Conservation (phyloP, 2,329 filamentous ascomycete genomes). For the Venturia carpophila region DNA sequence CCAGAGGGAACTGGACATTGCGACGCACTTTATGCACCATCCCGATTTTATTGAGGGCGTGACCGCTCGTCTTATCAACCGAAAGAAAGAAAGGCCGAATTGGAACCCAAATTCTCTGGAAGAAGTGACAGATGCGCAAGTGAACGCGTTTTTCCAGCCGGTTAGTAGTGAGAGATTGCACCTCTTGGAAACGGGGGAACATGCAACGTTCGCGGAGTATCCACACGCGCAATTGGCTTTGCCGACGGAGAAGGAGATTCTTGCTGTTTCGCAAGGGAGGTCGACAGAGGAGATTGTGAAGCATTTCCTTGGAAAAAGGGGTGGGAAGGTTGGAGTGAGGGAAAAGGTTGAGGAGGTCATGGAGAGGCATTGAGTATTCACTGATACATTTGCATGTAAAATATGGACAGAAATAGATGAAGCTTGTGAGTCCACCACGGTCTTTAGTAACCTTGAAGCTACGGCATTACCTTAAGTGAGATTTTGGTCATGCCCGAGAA, state of each 20-base stretch:
- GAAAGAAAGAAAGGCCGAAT: conserved; percentile 54
- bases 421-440: no score
- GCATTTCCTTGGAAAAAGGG: conserved; percentile 33
- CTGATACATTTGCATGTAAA: neutral
- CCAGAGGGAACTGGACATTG: conserved; percentile 75
- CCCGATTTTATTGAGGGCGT: conserved; percentile 91
- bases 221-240: conserved; percentile 64
- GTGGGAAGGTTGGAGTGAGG: conserved; percentile 41
- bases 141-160: conserved; percentile 63
- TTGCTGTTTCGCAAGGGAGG: conserved; percentile 34
- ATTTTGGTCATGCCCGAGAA: no score
- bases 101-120: conserved; percentile 71
- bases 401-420: neutral
- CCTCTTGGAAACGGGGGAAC: conserved; percentile 48
- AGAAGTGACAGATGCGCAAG: conserved; percentile 51
- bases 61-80: conserved; percentile 67
- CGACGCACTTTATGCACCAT: conserved; percentile 79
- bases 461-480: no score
- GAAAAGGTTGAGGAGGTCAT: conserved; percentile 50
- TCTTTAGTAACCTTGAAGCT: no score
- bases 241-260: conserved; percentile 60
- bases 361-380: conserved; percentile 10
- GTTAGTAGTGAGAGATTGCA: conserved; percentile 42
- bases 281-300: conserved; percentile 32
- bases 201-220: conserved; percentile 60